Conservation (phyloP, 192 early-diverging fungal species). For the Coemansia asiatica region DNA sequence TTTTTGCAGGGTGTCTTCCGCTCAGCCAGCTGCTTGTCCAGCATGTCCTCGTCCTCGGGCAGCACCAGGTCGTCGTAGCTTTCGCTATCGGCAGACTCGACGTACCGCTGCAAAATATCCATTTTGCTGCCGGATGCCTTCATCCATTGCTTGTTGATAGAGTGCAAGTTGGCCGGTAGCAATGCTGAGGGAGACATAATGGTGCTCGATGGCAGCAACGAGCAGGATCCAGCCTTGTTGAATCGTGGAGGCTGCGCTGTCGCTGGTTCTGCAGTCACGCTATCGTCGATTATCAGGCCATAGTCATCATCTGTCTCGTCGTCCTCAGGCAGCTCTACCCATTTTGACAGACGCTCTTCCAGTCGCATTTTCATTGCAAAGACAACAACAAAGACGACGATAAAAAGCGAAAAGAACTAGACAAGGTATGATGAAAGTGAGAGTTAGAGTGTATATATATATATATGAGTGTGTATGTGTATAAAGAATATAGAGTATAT, state of each 20-base stretch:
- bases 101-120: constrained; percentile 31
- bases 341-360: constrained; percentile 41
- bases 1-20: constrained; percentile 40
- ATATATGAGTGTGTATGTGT: background rate
- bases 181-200: constrained; percentile 26
- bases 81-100: constrained; percentile 33
- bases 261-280: constrained; percentile 28
- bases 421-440: background rate
- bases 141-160: constrained; percentile 18
- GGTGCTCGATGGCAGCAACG: constrained; percentile 27
- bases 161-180: constrained; percentile 30
- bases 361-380: constrained; percentile 25
- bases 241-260: constrained; percentile 25
- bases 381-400: background rate
- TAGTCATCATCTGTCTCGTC: constrained; percentile 43
- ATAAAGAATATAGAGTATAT: background rate
- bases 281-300: constrained; percentile 49
- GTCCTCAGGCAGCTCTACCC: constrained; percentile 46
- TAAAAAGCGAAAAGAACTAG: background rate
- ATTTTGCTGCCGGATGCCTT: constrained; percentile 12
- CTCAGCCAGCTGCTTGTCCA: constrained; percentile 38
- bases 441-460: background rate
- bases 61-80: constrained; percentile 52
- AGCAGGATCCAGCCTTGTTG: constrained; percentile 42
- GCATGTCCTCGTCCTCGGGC: constrained; percentile 39